Conservation (phyloP, 768 basidiomycete genomes). For the Mycena olivaceomarginata region DNA sequence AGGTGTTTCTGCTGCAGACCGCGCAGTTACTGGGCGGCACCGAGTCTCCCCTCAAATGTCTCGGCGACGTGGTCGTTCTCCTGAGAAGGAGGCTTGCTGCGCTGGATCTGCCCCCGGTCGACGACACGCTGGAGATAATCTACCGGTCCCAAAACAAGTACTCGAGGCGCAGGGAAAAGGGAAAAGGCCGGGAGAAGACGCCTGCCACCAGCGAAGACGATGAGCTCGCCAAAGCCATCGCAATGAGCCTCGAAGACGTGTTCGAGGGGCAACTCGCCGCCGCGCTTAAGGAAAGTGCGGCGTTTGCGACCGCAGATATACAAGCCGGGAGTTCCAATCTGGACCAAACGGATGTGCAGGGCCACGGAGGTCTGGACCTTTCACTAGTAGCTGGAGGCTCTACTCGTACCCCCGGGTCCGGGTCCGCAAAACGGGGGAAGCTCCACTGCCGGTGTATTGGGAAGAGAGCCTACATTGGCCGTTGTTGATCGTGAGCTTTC, state of each 20-base stretch:
- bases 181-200: slow-evolving; percentile 33
- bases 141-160: slow-evolving; percentile 67
- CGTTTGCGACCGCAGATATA: not conserved
- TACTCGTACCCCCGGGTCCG: not conserved
- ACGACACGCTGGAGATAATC: slow-evolving; percentile 58
- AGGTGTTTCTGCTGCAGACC: slow-evolving; percentile 65
- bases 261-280: slow-evolving; percentile 33
- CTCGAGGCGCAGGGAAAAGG: slow-evolving; percentile 42
- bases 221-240: slow-evolving; percentile 67
- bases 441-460: not conserved
- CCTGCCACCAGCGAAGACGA: slow-evolving; percentile 57
- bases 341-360: not conserved
- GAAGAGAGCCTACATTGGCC: not conserved
- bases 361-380: not conserved
- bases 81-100: slow-evolving; percentile 11
- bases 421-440: not conserved
- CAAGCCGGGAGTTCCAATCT: not conserved
- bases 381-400: not conserved
- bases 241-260: slow-evolving; percentile 62
- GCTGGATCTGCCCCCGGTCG: slow-evolving; percentile 45
- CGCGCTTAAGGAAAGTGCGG: slow-evolving; percentile 28
- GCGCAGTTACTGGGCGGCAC: slow-evolving; percentile 1
- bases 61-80: slow-evolving; percentile 53
- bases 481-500: not conserved
- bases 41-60: slow-evolving; percentile 48